Percentiles rank a stretch among this genome's conserved stretches.
Conservation (phyloP, 495 filamentous ascomycete species). For the Penicillium psychrofluorescens region DNA sequence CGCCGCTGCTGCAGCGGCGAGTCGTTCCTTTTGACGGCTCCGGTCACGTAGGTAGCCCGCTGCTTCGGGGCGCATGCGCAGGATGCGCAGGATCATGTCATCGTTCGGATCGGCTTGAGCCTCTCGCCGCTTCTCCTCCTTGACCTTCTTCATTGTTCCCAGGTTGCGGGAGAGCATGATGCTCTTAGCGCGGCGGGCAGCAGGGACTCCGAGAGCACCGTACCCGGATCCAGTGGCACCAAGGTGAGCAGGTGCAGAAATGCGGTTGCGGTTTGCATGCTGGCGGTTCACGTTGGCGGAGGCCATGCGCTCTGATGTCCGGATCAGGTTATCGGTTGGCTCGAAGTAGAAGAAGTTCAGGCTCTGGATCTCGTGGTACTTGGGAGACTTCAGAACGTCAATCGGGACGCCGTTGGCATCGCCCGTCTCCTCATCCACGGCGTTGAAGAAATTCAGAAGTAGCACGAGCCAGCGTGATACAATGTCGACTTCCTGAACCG, state of each 20-base stretch:
- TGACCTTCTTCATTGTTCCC: conserved; percentile 91
- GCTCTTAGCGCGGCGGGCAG: conserved; percentile 75
- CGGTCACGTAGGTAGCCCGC: conserved; percentile 80
- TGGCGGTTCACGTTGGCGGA: conserved; percentile 77
- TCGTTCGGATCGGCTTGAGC: conserved; percentile 95
- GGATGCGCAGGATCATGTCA: conserved; percentile 94
- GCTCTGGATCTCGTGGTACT: conserved; percentile 94
- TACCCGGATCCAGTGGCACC: conserved; percentile 49
- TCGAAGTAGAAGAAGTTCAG: conserved; percentile 99
- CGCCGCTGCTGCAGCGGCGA: conserved; percentile 83
- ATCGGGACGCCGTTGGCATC: conserved; percentile 81
- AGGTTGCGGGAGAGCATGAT: conserved; percentile 94
- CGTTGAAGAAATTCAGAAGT: conserved; percentile 92
- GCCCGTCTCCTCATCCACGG: conserved; percentile 77
- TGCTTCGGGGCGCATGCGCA: conserved; percentile 96
- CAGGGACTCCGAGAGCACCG: conserved; percentile 62
- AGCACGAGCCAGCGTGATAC: conserved; percentile 93
- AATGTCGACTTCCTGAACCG: conserved; percentile 84
- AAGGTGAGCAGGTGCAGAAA: conserved; percentile 63
- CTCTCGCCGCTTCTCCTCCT: conserved; percentile 91
- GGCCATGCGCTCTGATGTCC: conserved; percentile 91
- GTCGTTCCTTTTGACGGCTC: conserved; percentile 86
- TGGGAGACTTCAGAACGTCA: conserved; percentile 88
- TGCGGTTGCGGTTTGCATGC: conserved; percentile 56
- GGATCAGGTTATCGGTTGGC: conserved; percentile 81